A percentile compares a stretch with the other conserved stretches of the same genome.
Evolutionary conservation across 2,329 filamentous ascomycete species (phyloP).

Genomic region (Arthroderma sp.): DNA sequence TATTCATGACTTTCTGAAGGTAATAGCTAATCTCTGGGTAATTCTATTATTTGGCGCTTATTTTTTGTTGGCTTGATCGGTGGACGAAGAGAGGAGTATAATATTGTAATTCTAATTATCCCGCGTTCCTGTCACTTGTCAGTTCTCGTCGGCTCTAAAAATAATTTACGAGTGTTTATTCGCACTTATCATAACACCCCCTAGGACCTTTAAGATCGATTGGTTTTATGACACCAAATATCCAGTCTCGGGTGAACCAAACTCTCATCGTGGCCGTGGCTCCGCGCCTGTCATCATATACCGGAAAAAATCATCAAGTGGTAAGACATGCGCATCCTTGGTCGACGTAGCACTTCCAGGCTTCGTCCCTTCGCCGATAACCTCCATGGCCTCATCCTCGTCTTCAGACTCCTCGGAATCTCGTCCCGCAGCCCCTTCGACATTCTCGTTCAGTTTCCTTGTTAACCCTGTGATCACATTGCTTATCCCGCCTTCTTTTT

Average conservation of each 20-base stretch:
- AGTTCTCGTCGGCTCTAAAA: not conserved
- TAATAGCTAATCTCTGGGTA: not conserved
- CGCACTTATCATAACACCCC: not conserved
- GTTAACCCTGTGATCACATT: conserved; percentile 61
- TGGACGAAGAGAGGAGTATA: not conserved
- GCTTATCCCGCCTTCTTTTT: conserved; percentile 53
- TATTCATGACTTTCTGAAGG: not conserved
- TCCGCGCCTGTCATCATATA: conserved; percentile 40
- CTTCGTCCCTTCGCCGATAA: conserved; percentile 26
- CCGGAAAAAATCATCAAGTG: conserved; percentile 38
- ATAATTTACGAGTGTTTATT: not conserved
- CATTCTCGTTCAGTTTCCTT: conserved; percentile 46
- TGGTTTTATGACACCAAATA: not conserved
- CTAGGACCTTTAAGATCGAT: not conserved
- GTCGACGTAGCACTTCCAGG: conserved; percentile 25
- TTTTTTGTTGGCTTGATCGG: not conserved
- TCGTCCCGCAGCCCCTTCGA: conserved; percentile 34
- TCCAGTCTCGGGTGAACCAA: not conserved
- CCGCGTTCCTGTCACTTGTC: not conserved
- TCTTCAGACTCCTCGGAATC: conserved; percentile 46
- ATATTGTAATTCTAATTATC: not conserved
- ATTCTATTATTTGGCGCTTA: not conserved
- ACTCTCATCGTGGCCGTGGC: conserved; percentile 14
- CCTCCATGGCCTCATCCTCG: conserved; percentile 36
- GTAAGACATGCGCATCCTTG: conserved; percentile 23